Evolutionary conservation across 2,329 filamentous ascomycete species (phyloP).

Genomic region (Trichoderma cornu-damae): DNA sequence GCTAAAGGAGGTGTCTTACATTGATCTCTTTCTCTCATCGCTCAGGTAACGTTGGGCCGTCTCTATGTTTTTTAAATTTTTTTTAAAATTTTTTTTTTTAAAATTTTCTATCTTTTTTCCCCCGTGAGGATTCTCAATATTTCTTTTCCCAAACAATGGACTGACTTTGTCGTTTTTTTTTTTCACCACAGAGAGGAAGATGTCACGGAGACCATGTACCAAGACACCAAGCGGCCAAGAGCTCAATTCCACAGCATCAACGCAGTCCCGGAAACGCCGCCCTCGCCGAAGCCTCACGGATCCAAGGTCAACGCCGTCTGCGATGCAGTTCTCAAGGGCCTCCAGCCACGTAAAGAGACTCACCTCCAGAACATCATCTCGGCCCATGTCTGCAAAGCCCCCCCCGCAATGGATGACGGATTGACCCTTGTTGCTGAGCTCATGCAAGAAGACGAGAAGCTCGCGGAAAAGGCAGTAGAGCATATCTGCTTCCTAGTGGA

Average conservation of each 20-base stretch:
- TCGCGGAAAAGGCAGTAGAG: constrained; percentile 84
- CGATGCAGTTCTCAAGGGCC: constrained; percentile 68
- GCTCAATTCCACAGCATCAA: constrained; percentile 17
- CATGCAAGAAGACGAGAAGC: constrained; percentile 59
- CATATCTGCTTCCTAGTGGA: constrained; percentile 98
- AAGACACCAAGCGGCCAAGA: constrained; percentile 62
- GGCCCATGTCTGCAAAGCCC: constrained; percentile 86
- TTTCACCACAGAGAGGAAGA: constrained; percentile 75
- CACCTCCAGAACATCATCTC: constrained; percentile 90
- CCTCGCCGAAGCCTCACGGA: constrained; percentile 22
- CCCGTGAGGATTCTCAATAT: too few relatives aligned
- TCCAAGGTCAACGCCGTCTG: constrained; percentile 83
- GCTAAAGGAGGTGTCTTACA: constrained; percentile 71
- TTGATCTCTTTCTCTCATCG: constrained; percentile 88
- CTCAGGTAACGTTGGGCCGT: constrained; percentile 56
- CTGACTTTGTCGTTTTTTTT: too few relatives aligned
- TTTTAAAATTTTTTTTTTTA: too few relatives aligned
- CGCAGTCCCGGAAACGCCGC: constrained; percentile 17
- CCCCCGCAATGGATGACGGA: constrained; percentile 83
- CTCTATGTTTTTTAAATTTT: too few relatives aligned
- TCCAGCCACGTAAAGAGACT: constrained; percentile 57
- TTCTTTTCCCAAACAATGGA: too few relatives aligned
- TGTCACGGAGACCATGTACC: constrained; percentile 89
- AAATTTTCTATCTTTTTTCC: too few relatives aligned
- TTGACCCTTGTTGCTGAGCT: constrained; percentile 73